Conservation (phyloP, 306 rosid species). For the Rosa rugosa region DNA sequence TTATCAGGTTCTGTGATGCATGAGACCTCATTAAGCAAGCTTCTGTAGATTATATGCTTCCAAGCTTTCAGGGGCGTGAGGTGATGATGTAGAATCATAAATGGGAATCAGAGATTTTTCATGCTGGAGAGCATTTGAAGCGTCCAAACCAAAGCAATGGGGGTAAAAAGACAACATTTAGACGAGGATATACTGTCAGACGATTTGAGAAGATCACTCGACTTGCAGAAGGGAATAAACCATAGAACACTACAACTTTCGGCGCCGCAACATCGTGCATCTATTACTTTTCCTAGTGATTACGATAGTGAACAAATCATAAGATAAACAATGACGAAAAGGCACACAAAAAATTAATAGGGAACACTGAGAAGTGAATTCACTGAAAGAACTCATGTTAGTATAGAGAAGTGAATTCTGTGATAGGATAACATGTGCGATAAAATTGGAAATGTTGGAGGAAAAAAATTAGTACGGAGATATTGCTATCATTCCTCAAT, state of each 20-base stretch:
- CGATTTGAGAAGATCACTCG: constrained; percentile 72
- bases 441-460: too few relatives aligned
- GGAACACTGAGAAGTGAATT: too few relatives aligned
- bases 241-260: not conserved
- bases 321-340: too few relatives aligned
- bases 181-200: constrained; percentile 56
- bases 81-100: constrained; percentile 42
- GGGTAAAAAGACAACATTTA: constrained; percentile 50
- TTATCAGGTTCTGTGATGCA: constrained; percentile 79
- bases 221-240: constrained; percentile 73
- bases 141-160: constrained; percentile 43
- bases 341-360: too few relatives aligned
- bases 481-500: too few relatives aligned
- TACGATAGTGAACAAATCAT: too few relatives aligned
- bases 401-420: too few relatives aligned
- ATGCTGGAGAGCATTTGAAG: constrained; percentile 38
- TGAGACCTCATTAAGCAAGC: constrained; percentile 86
- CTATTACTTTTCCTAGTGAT: too few relatives aligned
- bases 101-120: constrained; percentile 44
- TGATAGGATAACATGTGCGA: too few relatives aligned
- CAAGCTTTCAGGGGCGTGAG: constrained; percentile 43
- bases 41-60: constrained; percentile 59
- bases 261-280: too few relatives aligned
- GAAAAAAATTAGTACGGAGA: too few relatives aligned
- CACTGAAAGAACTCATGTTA: too few relatives aligned